Evolutionary conservation across 768 basidiomycete genomes (phyloP).

Genomic region (Russula sp.): DNA sequence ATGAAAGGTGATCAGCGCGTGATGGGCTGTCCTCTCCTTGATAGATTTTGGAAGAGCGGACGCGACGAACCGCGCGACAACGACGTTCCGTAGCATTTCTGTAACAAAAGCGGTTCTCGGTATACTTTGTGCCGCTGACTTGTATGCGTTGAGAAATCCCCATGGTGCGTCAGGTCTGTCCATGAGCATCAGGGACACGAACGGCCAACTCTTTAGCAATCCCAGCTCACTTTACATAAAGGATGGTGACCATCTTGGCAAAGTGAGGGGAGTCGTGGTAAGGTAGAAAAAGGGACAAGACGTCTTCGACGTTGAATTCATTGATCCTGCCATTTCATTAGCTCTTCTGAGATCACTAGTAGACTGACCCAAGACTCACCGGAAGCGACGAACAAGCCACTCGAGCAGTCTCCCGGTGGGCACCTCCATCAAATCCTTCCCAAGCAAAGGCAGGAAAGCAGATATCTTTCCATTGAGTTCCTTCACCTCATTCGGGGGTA

Average conservation of each 20-base stretch:
- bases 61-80: constrained; percentile 65
- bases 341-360: neutral
- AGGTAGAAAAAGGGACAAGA: constrained; percentile 81
- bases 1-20: constrained; percentile 75
- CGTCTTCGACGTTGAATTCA: constrained; percentile 80
- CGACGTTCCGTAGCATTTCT: constrained; percentile 65
- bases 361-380: constrained; percentile 42
- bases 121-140: constrained; percentile 69
- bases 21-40: constrained; percentile 41
- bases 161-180: constrained; percentile 53
- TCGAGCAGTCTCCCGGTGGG: constrained; percentile 82
- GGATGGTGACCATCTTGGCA: constrained; percentile 83
- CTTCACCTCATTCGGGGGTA: constrained; percentile 52
- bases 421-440: constrained; percentile 73
- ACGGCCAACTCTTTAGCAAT: constrained; percentile 2
- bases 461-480: constrained; percentile 56
- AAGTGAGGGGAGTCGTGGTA: constrained; percentile 96
- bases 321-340: constrained; percentile 54
- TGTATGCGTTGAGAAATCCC: constrained; percentile 66
- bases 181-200: constrained; percentile 1
- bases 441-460: constrained; percentile 60
- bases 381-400: constrained; percentile 91
- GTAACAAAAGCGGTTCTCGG: constrained; percentile 64
- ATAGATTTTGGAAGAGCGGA: constrained; percentile 54
- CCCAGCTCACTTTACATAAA: constrained; percentile 57